Evolutionary conservation across 257 asterid species (phyloP), one percentile per base, ranked within the genome.

Genomic region (Solanum chiquidenum): DNA sequence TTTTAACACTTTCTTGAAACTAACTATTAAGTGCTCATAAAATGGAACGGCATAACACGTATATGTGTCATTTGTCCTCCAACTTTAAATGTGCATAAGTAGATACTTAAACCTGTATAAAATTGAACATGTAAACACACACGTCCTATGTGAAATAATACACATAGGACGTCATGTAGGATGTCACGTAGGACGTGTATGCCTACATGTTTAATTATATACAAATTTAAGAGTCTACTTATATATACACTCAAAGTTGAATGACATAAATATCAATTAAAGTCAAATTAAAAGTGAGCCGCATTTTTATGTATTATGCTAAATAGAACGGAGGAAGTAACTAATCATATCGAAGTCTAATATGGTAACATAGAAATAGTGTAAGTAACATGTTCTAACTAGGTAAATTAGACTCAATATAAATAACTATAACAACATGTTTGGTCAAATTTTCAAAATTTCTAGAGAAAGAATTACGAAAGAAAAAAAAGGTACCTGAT

Each of bases 401-500:
- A 52, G 62, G 6, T 77, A 12, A 38, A 23, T 37, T 75, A 4
- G 44, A 72, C 16, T 69, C 76, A 29, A 6, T 12, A 66, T 27
- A 27, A 11, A 66, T 4, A 66, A 49, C 20, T 49, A 49, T 14
- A 5, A 49, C 8, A 55, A 0, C 4, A 20, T 8, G 12, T 62
- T 58, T 58, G 0, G 1, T 58, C 66, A 58, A 58, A 20, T 5
- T 58, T 58, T 58, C 5, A 44, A 44, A 44, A 44, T 44, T 44
- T 0, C 2, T 1, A 20, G 2, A 55, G 10, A 18, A 46, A 46
- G 13, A 46, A 7, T 46, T 13, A 46, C 58, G 2, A 46, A 46
- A 46, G 20, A 21, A 21, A 60, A 9, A 4, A 18, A 18, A 29
- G 5, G 10, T 44, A 94, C 98, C 98, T 94, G 98, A 91, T 95